These are phyloP conservation scores for Colletotrichum limetticola DNA, from an alignment of 2,329 filamentous ascomycete species.

Conservation along the genomic window DNA sequence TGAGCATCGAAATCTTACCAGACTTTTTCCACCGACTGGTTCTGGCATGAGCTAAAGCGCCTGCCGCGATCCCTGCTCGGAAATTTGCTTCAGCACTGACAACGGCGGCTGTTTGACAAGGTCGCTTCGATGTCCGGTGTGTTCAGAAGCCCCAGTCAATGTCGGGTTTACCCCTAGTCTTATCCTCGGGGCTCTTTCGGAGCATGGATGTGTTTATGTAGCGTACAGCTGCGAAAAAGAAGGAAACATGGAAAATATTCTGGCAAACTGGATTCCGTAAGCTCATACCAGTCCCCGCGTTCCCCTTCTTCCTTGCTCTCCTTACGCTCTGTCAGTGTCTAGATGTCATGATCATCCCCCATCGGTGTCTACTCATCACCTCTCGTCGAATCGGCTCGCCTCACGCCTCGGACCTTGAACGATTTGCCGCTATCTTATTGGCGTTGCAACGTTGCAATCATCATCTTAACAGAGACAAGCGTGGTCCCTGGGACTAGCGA, in stretches of 20 bases:
- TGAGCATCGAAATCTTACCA: constrained; percentile 2
- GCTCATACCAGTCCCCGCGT: not conserved
- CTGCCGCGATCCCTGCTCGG: constrained; percentile 12
- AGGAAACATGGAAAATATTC: not conserved
- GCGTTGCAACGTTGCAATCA: constrained; percentile 34
- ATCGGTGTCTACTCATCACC: not conserved
- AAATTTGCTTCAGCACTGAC: constrained; percentile 21
- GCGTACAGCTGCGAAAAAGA: not conserved
- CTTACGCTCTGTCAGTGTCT: not conserved
- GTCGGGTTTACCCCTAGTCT: not conserved
- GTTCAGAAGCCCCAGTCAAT: not conserved
- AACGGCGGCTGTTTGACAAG: constrained; percentile 3
- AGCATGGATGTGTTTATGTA: not conserved
- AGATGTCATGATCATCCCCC: constrained; percentile 20
- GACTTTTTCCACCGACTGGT: constrained; percentile 17
- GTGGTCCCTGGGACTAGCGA: not conserved
- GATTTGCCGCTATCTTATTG: constrained; percentile 29
- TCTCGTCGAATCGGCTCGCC: constrained; percentile 19
- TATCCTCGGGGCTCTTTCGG: not conserved
- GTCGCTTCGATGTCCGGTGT: constrained; percentile 12
- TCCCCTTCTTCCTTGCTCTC: not conserved
- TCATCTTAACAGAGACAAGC: constrained; percentile 18
- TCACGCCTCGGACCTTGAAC: not conserved
- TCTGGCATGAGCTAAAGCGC: not conserved
- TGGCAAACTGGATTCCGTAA: not conserved